Percentiles rank a stretch among this genome's conserved stretches.
phyloP scores from a whole-genome alignment of 371 early-diverging fungal genomes.

The Lichtheimia hyalospora region DNA sequence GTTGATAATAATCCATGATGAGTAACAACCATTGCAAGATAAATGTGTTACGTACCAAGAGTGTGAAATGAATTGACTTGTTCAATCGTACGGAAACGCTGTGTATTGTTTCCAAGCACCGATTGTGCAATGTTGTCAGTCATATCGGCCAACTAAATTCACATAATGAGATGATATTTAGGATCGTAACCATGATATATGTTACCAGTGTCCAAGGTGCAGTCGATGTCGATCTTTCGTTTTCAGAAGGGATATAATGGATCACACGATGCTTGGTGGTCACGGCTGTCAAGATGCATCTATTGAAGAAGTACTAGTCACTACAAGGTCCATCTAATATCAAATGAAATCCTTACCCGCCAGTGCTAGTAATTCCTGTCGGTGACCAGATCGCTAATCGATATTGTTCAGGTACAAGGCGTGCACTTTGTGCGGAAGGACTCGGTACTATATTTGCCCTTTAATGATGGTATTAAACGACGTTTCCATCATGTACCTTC shows the following conservation, averaged over 20 bases:
- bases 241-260: conserved; percentile 9
- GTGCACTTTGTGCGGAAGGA: conserved; percentile 16
- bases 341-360: conserved; percentile 19
- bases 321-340: background rate
- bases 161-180: too few species aligned
- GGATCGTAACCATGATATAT: background rate
- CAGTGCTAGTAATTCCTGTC: conserved; percentile 16
- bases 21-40: background rate
- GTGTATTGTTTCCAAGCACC: background rate
- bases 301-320: conserved; percentile 1
- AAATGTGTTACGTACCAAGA: background rate
- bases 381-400: conserved; percentile 35
- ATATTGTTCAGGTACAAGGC: conserved; percentile 20
- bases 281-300: conserved; percentile 30
- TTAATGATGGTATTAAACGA: background rate
- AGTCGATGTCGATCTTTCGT: background rate
- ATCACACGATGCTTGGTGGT: conserved; percentile 35
- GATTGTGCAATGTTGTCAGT: conserved; percentile 1
- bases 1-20: background rate
- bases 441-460: conserved; percentile 6
- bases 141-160: background rate
- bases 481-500: background rate
- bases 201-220: conserved; percentile 25
- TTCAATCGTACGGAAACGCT: background rate
- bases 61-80: background rate